phyloP scores from a whole-genome alignment of 2,329 filamentous ascomycete species.

The Penicillium rolfsii region DNA sequence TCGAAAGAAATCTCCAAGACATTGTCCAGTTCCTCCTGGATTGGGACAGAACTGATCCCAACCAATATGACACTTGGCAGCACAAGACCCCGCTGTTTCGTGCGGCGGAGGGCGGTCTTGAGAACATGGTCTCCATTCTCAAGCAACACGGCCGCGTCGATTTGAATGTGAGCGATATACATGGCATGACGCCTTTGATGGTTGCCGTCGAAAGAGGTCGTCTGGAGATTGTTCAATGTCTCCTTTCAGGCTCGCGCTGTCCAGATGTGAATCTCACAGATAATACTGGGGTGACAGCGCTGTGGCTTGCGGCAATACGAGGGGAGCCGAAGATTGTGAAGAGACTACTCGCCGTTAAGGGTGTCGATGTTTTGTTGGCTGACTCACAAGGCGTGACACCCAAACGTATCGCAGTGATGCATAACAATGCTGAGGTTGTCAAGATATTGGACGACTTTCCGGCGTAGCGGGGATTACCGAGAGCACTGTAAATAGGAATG shows the following conservation, averaged over 20 bases:
- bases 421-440: background rate
- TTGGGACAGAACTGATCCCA: slow-evolving; percentile 27
- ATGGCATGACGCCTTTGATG: slow-evolving; percentile 26
- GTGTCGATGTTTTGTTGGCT: slow-evolving; percentile 11
- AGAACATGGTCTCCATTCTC: slow-evolving; percentile 21
- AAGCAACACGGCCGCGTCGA: slow-evolving; percentile 20
- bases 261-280: slow-evolving; percentile 25
- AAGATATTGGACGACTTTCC: background rate
- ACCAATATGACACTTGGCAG: slow-evolving; percentile 26
- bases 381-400: slow-evolving; percentile 2
- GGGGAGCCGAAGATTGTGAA: slow-evolving; percentile 21
- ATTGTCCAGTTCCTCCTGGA: slow-evolving; percentile 21
- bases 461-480: background rate
- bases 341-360: slow-evolving; percentile 17
- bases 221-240: slow-evolving; percentile 11
- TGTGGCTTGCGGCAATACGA: slow-evolving; percentile 22
- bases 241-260: slow-evolving; percentile 14
- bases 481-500: background rate
- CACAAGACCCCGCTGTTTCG: slow-evolving; percentile 25
- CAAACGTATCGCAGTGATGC: background rate
- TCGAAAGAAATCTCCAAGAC: slow-evolving; percentile 17
- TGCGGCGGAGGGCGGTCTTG: slow-evolving; percentile 17
- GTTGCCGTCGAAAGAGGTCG: slow-evolving; percentile 19
- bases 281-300: slow-evolving; percentile 23
- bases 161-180: slow-evolving; percentile 22